Evolutionary conservation across 176 grass and related monocot genomes (phyloP).

Genomic region (Thinopyrum elongatum): DNA sequence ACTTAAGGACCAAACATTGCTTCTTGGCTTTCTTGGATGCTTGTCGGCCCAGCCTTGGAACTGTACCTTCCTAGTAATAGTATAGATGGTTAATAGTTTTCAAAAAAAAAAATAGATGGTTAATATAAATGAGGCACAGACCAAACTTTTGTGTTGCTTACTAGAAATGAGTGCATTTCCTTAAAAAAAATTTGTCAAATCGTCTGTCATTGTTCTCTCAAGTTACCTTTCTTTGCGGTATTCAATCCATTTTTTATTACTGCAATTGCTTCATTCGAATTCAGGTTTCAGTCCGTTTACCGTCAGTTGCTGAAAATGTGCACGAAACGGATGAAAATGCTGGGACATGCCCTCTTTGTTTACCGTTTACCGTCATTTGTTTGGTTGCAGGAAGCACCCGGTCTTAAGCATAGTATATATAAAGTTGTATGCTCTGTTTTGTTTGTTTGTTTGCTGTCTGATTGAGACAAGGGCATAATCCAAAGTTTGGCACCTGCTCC

Average conservation of each 20-base stretch:
- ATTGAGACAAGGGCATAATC: not conserved
- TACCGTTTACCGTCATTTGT: not conserved
- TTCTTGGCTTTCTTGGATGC: conserved; percentile 19
- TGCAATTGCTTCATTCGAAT: not conserved
- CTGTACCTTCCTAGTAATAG: not conserved
- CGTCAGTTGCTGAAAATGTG: not conserved
- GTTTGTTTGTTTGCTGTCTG: not conserved
- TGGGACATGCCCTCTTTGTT: not conserved
- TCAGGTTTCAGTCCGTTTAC: not conserved
- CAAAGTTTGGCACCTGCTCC: not conserved
- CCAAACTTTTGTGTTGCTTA: no score
- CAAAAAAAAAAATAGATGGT: no score
- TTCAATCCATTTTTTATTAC: not conserved
- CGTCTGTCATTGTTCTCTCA: not conserved
- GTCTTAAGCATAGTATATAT: no score
- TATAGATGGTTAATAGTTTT: no score
- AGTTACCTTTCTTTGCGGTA: not conserved
- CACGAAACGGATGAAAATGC: not conserved
- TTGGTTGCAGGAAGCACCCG: conserved; percentile 9
- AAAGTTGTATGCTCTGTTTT: no score
- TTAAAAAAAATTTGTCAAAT: no score
- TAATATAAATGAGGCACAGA: no score
- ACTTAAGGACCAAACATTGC: not conserved
- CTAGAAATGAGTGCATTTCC: not conserved
- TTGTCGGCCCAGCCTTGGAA: not conserved